Conservation (phyloP, 495 filamentous ascomycete species). For the Talaromyces ruber region DNA sequence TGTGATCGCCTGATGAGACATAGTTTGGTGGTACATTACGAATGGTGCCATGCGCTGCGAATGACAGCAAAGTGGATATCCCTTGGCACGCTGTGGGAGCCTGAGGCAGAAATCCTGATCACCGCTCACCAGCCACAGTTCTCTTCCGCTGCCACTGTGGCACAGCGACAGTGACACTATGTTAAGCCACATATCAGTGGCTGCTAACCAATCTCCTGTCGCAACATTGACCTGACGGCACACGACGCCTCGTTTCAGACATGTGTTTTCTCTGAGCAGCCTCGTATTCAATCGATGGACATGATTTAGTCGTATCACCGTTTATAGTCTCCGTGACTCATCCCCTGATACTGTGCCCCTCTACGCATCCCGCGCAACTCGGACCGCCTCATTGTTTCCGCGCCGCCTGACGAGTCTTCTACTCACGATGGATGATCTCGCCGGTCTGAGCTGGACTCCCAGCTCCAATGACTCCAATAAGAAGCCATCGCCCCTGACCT, state of each 20-base stretch:
- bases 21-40: background rate
- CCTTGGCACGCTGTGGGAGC: background rate
- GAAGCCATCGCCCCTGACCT: slow-evolving; percentile 43
- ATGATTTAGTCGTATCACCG: background rate
- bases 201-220: background rate
- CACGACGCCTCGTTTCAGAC: background rate
- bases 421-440: slow-evolving; percentile 46
- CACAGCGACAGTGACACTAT: background rate
- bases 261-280: background rate
- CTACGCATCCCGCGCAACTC: background rate
- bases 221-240: background rate
- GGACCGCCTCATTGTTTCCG: background rate
- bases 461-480: slow-evolving; percentile 23
- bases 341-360: background rate
- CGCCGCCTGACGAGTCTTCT: background rate
- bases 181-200: background rate
- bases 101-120: background rate
- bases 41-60: background rate
- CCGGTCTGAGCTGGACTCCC: slow-evolving; percentile 46
- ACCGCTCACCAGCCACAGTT: background rate
- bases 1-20: background rate
- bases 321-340: background rate
- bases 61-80: background rate
- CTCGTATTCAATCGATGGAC: background rate
- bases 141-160: background rate